Evolutionary conservation across 495 filamentous ascomycete genomes (phyloP).

Genomic region (Physcia stellaris): DNA sequence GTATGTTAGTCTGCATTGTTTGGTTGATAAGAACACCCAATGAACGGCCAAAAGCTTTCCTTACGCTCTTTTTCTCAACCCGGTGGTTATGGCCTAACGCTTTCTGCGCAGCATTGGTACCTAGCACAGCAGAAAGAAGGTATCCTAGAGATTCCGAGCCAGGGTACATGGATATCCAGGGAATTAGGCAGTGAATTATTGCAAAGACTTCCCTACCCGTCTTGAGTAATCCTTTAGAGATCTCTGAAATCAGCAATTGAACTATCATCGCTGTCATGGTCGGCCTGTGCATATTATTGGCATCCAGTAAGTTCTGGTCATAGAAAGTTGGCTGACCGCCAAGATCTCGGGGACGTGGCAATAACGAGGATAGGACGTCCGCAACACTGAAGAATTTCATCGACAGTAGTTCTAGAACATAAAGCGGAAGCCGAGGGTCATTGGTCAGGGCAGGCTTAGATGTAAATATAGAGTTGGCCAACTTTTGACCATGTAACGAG

Average conservation of each 20-base stretch:
- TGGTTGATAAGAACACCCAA: not conserved
- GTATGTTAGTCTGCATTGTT: not conserved
- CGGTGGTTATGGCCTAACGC: no score
- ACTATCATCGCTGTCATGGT: not conserved
- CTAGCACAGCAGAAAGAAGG: constrained; percentile 1
- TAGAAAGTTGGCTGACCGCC: not conserved
- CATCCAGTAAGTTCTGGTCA: not conserved
- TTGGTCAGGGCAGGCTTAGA: not conserved
- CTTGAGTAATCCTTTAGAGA: not conserved
- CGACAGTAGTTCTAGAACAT: not conserved
- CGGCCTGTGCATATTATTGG: not conserved
- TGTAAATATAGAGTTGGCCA: not conserved
- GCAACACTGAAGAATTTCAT: not conserved
- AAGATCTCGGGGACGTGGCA: not conserved
- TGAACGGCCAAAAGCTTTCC: not conserved
- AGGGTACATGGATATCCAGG: not conserved
- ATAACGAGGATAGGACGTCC: not conserved
- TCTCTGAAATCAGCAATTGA: not conserved
- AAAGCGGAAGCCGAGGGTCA: not conserved
- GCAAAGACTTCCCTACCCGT: not conserved
- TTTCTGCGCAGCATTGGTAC: not conserved
- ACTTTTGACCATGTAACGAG: not conserved
- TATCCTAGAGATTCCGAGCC: not conserved
- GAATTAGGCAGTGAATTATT: not conserved
- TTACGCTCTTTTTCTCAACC: not conserved